Percentiles rank a stretch among this genome's conserved stretches.
phyloP scores from a whole-genome alignment of 441 rosid genomes.

The Populus trichocarpa region DNA sequence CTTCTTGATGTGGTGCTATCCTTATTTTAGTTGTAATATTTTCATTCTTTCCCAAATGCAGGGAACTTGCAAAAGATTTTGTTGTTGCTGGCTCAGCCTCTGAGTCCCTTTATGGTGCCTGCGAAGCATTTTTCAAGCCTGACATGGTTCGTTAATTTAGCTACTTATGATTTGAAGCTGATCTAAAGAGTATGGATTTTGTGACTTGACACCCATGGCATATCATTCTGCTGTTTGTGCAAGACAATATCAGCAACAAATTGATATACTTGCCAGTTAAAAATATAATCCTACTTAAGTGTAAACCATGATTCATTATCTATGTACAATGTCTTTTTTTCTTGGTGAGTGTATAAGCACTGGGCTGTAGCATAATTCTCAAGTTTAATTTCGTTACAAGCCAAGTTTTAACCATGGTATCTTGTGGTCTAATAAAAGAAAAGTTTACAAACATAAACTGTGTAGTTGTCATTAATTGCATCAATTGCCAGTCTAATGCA shows the following conservation, averaged over 20 bases:
- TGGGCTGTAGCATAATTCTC: neutral
- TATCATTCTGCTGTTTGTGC: neutral
- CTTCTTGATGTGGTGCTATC: constrained; percentile 8
- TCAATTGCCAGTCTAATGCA: neutral
- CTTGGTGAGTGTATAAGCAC: neutral
- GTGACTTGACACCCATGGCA: neutral
- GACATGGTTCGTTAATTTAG: constrained; percentile 63
- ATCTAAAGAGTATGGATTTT: neutral
- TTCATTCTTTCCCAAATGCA: constrained; percentile 14
- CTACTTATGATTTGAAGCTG: neutral
- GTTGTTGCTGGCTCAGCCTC: neutral
- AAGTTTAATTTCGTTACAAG: neutral
- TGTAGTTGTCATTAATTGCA: neutral
- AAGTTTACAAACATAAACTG: neutral
- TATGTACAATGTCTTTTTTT: neutral
- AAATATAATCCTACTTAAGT: neutral
- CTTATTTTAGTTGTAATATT: neutral
- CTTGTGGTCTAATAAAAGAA: neutral
- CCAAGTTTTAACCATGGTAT: neutral
- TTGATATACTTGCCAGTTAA: neutral
- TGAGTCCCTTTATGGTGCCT: constrained; percentile 88
- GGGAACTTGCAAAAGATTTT: neutral
- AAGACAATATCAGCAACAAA: neutral
- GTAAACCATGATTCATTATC: neutral
- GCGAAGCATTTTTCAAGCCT: constrained; percentile 88